A percentile compares a stretch with the other conserved stretches of the same genome.
These are phyloP conservation scores for Neurospora sp. DNA, from an alignment of 495 filamentous ascomycete genomes.

Conservation along the genomic window DNA sequence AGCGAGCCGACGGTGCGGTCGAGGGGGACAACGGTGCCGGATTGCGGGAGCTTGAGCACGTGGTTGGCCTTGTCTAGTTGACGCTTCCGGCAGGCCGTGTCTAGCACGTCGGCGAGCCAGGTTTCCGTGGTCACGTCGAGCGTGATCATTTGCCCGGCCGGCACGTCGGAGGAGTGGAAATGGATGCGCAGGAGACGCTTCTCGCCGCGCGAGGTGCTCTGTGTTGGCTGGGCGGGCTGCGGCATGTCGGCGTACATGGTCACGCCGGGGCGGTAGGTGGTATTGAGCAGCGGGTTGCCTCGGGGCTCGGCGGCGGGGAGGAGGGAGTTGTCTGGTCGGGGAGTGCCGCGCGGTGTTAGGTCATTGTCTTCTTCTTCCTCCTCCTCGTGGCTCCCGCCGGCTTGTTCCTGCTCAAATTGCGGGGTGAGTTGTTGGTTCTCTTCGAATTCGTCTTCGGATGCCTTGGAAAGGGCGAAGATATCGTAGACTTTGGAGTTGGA, in stretches of 20 bases:
- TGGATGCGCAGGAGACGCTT: conserved; percentile 67
- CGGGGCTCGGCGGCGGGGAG: conserved; percentile 25
- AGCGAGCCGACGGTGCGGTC: conserved; percentile 87
- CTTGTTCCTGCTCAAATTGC: conserved; percentile 50
- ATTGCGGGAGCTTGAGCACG: conserved; percentile 76
- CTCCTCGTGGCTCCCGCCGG: conserved; percentile 26
- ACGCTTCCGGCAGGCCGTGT: conserved; percentile 81
- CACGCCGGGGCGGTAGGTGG: conserved; percentile 45
- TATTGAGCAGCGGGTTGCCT: conserved; percentile 50
- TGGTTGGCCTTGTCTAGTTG: conserved; percentile 83
- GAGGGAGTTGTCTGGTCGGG: conserved; percentile 30
- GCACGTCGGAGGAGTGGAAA: conserved; percentile 67
- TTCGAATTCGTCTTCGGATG: conserved; percentile 62
- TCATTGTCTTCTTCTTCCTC: conserved; percentile 29
- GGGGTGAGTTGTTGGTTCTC: conserved; percentile 73
- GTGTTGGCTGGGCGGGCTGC: conserved; percentile 48
- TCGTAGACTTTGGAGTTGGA: conserved; percentile 79
- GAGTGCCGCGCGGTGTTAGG: conserved; percentile 31
- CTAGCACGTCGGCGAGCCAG: conserved; percentile 87
- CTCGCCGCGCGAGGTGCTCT: conserved; percentile 45
- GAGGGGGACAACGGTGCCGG: conserved; percentile 67
- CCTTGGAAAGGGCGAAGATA: conserved; percentile 84
- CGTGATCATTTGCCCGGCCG: conserved; percentile 53
- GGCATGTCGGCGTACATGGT: conserved; percentile 55
- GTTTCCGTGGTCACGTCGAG: conserved; percentile 86